Percentiles rank a stretch among this genome's conserved stretches.
Conservation (phyloP, 371 early-diverging fungal species). For the Mortierella sp. region DNA sequence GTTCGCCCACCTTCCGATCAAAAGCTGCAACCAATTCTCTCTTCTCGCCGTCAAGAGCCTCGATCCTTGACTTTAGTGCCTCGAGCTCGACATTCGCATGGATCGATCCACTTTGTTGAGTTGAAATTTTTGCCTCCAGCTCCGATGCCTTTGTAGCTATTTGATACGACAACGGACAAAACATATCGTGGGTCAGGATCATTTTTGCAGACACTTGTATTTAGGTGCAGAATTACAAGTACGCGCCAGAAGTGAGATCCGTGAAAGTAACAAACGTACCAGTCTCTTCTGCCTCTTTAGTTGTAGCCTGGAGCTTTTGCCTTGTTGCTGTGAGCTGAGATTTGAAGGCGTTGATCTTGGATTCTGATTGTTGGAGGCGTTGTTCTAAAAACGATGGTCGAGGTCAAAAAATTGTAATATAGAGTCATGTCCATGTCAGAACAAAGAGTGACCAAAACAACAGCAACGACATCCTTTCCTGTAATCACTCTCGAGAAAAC, state of each 20-base stretch:
- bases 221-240: too few species aligned
- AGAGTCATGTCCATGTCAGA: background rate
- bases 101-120: constrained; percentile 47
- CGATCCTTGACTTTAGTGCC: constrained; percentile 30
- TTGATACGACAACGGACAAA: background rate
- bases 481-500: background rate
- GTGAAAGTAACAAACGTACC: constrained; percentile 11
- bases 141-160: constrained; percentile 37
- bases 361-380: constrained; percentile 47
- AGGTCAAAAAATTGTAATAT: too few species aligned
- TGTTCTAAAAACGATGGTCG: constrained; percentile 33
- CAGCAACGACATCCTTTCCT: too few species aligned
- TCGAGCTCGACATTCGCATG: constrained; percentile 45
- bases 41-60: constrained; percentile 47
- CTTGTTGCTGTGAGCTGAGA: constrained; percentile 50
- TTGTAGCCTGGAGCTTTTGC: constrained; percentile 58
- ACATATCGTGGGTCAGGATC: background rate
- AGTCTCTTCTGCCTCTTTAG: constrained; percentile 45
- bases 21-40: constrained; percentile 38
- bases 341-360: constrained; percentile 45
- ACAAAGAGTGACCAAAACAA: background rate
- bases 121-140: constrained; percentile 30
- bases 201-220: background rate
- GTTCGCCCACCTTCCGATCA: constrained; percentile 47
- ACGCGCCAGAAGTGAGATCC: background rate